Base-by-base conservation (phyloP, 768 basidiomycete genomes). In the Agrocybe pediades region DNA sequence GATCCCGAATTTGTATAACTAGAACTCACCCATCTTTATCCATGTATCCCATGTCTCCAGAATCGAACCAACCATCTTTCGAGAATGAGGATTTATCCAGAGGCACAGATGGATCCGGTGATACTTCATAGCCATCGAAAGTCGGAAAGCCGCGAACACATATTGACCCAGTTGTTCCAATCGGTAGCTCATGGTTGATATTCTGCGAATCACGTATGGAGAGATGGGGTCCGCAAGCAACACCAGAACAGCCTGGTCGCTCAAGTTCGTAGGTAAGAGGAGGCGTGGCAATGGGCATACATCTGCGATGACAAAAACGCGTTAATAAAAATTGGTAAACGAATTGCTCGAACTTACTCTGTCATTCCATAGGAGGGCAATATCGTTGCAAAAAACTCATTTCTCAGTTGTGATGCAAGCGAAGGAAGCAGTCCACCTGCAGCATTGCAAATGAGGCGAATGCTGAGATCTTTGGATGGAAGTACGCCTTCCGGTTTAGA, bases 281-380 rank as follows among this genome's bases (percentile, higher is more conserved):
- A 11, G 78, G 78, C 2, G 76, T 69, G 1, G 78, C 75, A 54
- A 80, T 80, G 15, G 78, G 78, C 78, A 80, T 80, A 54, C 75
- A 79, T 66, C 75, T 77, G 54, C 17, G 29, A 30, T 15, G 29
- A 30, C 29, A 15, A 30, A 30, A 36, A 36, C 13, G 50, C 33
- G 23, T 30, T 19, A 9, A 30, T 43, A 19, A 25, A 15, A 50
- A 39, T 11, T 46, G 41, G 51, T 39, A 41, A 41, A 41, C 21
- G n/a, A 44, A 16, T 20, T 9, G 3, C 27, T 25, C 23, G 42
- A 23, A 21, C 71, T 41, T 49, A 74, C 73, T 81, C 79, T 19
- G 80, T 80, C 80, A 84, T 83, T 20, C 82, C 83, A 62, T 83
- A 84, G 1, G 82, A 83, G 17, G 83, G 83, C 8, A 84, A 68